A percentile compares a stretch with the other conserved stretches of the same genome.
Conservation (phyloP, 2,329 filamentous ascomycete species). For the Coniochaeta ligniaria region DNA sequence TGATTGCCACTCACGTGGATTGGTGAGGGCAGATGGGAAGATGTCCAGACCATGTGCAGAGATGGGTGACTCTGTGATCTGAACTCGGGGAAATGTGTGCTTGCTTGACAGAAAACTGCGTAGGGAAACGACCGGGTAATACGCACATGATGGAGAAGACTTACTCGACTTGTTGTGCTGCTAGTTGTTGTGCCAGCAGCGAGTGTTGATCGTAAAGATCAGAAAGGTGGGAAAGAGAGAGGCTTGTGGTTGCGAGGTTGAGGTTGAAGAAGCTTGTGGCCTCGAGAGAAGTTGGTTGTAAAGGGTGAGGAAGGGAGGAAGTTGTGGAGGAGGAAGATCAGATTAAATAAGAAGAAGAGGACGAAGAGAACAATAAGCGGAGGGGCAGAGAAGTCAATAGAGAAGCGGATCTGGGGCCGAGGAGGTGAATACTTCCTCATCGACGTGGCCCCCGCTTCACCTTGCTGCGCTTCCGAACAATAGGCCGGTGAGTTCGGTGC, state of each 20-base stretch:
- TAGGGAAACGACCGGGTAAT: not conserved
- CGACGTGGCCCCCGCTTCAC: too few species aligned
- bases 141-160: not conserved
- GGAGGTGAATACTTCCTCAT: not conserved
- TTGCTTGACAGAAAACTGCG: not conserved
- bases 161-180: not conserved
- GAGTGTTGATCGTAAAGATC: not conserved
- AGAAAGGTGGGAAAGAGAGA: not conserved
- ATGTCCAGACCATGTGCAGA: not conserved
- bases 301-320: not conserved
- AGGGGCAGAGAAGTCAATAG: not conserved
- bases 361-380: not conserved
- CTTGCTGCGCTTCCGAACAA: too few species aligned
- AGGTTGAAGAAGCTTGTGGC: not conserved
- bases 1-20: not conserved
- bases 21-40: not conserved
- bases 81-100: not conserved
- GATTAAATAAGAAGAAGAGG: not conserved
- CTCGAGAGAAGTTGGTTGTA: not conserved
- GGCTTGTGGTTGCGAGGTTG: not conserved
- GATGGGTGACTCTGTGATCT: not conserved
- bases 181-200: not conserved
- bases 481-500: too few species aligned
- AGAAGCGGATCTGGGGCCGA: not conserved
- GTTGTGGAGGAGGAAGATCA: not conserved